Evolutionary conservation across 202 grass and related monocot genomes (phyloP), one percentile per base, ranked within the genome.

Genomic region (Zizania palustris): DNA sequence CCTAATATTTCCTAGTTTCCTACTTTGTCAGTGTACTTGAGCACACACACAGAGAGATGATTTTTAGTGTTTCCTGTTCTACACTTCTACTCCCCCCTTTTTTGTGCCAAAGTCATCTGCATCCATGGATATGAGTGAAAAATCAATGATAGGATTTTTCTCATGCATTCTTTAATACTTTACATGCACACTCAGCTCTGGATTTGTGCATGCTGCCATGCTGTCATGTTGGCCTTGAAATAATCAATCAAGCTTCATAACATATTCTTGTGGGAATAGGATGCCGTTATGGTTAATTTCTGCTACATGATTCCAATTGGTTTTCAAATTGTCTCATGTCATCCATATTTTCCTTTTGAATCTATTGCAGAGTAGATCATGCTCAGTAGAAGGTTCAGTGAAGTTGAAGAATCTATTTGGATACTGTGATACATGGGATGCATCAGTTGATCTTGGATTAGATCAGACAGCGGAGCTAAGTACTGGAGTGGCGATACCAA

Each of bases 401-500:
- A 98, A 93, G 72, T 80, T 95, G n/a, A 98, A 92, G 78, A 95
- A 98, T 21, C 72, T 98, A 21, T 82, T 95, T 76, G 91, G 91
- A 66, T 88, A 79, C 64, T 93, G 84, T 43, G 91, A 95, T 34
- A 92, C 91, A 56, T 98, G 80, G 87, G 85, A 95, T 82, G 77
- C 84, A 78, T 92, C 91, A 45, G 88, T 77, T 63, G 67, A 64
- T 77, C 81, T 92, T 72, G 77, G 84, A 43, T 90, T 85, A 79
- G 91, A 90, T 82, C 85, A 79, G 51, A 72, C 74, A 69, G 13
- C 88, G 74, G 87, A 92, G 73, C 78, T 98, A 66, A 85, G 85
- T 71, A 80, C 59, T 65, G 89, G 89, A 76, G 8, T 90, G 28
- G 58, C 72, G 38, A 77, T 97, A 18, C 94, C 91, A 22, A 90